Evolutionary conservation across 345 rosid genomes (phyloP), one percentile per base, ranked within the genome.

Genomic region (Euphorbia lathyris): DNA sequence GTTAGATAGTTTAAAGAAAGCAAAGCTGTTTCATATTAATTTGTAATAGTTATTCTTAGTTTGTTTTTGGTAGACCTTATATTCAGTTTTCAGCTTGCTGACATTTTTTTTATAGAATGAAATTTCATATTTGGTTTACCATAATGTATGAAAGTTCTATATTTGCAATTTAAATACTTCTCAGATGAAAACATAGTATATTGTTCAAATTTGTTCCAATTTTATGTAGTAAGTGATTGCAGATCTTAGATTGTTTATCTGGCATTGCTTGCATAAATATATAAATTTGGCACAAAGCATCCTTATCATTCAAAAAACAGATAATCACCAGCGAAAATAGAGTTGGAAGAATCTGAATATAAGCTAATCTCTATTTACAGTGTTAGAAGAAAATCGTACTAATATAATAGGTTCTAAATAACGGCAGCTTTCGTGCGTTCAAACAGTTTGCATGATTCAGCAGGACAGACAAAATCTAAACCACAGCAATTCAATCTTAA

Each of bases 11-110:
- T 66, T 70, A 13, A 70, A 70, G 74, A 7, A 20, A 20, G 67
- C 74, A 20, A 71, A 63, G 51, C 52, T 71, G 2, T 71, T 71
- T 55, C 74, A 71, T 51, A 71, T 61, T 26, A 60, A 60, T 60
- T n/a, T 60, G 64, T 60, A 60, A n/a, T 12, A 3, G 8, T 34
- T 4, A 29, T 16, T 17, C 9, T 16, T 13, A 2, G 3, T n/a
- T n/a, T 22, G 27, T 22, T 27, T 56, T 23, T 59, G 11, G 4
- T 58, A n/a, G 42, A 59, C n/a, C 36, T 32, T n/a, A 6, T 19
- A 29, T 13, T 7, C 38, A 7, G 29, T 2, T 5, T 58, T 58
- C 20, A 27, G 11, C 11, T 57, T 25, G 34, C 60, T 25, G 5
- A 57, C 23, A 22, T 9, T 57, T 57, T 55, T 23, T 10, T 53